Evolutionary conservation across 2,329 filamentous ascomycete genomes (phyloP), one percentile per base, ranked within the genome.

Genomic region (Clonostachys solani): DNA sequence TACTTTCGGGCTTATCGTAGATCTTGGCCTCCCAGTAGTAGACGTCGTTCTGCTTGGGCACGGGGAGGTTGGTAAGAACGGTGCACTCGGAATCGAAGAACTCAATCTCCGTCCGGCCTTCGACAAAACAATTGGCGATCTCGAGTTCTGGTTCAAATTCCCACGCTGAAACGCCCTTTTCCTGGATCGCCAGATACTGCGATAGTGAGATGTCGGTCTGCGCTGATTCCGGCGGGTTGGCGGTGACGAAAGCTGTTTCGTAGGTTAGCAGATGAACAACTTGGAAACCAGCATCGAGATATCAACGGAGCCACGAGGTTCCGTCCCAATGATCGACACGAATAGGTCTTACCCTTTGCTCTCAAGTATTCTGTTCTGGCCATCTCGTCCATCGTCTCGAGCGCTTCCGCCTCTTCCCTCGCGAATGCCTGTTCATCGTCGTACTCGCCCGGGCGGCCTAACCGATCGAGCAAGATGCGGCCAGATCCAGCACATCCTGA

Each of bases 21-120:
- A 99, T 87, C 74, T 99, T 99, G 47, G 92, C 89, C 67, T 99
- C 94, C 94, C 94, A 99, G 68, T 99, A 99, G 67, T 99, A 99
- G 12, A 97, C 92, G 61, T 99, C 94, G 62, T 99, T 99, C 63
- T 99, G 94, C 63, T 99, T 99, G 13, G 94, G 94, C 8, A 99
- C 90, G 1, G 94, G 94, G 38, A 99, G 70, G 60, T 99, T 99
- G 74, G 88, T 95, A 74, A 96, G 90, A 52, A 97, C 94, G 57
- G 92, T 95, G 72, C 92, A 97, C 65, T 95, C 94, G 3, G 91
- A 94, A 67, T 99, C 94, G 62, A 95, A 99, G 71, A 99, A 99
- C 65, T 99, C 94, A 53, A 99, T 96, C 67, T 99, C 94, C 12
- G 94, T 99, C 54, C 94, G 83, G 38, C 75, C 92, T 69, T 99